Evolutionary conservation across 768 basidiomycete species (phyloP).

Genomic region (Tricholoma terreum): DNA sequence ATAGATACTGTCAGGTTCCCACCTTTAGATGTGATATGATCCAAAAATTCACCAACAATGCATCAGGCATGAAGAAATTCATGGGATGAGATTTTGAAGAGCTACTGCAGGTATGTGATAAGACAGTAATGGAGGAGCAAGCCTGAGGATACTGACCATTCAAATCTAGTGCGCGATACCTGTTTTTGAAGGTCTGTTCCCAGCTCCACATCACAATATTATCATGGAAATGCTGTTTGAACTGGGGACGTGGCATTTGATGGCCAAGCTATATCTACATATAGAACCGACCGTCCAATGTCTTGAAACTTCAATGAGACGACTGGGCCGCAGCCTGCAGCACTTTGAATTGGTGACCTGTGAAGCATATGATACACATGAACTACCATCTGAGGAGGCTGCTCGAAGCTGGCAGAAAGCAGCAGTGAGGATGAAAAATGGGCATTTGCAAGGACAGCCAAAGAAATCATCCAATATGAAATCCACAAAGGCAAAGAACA

Average conservation of each 20-base stretch:
- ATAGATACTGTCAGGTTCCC: slow-evolving; percentile 2
- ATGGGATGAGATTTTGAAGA: slow-evolving; percentile 28
- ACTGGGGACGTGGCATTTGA: slow-evolving; percentile 21
- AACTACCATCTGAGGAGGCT: slow-evolving; percentile 10
- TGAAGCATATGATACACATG: slow-evolving; percentile 2
- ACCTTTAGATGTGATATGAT: slow-evolving; percentile 18
- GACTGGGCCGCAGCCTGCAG: slow-evolving; percentile 4
- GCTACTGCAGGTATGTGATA: slow-evolving; percentile 22
- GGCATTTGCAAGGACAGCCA: too few species aligned
- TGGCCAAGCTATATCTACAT: slow-evolving; percentile 23
- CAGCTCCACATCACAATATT: slow-evolving; percentile 12
- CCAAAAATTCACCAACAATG: slow-evolving; percentile 17
- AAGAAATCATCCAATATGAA: too few species aligned
- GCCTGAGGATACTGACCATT: not conserved
- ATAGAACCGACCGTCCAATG: slow-evolving; percentile 8
- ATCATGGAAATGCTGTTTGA: slow-evolving; percentile 15
- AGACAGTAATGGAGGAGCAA: not conserved
- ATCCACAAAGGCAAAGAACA: not conserved
- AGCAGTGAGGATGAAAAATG: not conserved
- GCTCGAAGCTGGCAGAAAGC: slow-evolving; percentile 4
- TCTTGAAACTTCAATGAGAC: slow-evolving; percentile 4
- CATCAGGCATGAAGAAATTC: slow-evolving; percentile 19
- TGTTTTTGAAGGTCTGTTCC: slow-evolving; percentile 9
- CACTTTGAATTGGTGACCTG: slow-evolving; percentile 9
- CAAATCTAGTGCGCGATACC: slow-evolving; percentile 4